Evolutionary conservation across 352 stramenopile genomes (phyloP), one percentile per base, ranked within the genome.

Genomic region (Phytopythium kandeliae): DNA sequence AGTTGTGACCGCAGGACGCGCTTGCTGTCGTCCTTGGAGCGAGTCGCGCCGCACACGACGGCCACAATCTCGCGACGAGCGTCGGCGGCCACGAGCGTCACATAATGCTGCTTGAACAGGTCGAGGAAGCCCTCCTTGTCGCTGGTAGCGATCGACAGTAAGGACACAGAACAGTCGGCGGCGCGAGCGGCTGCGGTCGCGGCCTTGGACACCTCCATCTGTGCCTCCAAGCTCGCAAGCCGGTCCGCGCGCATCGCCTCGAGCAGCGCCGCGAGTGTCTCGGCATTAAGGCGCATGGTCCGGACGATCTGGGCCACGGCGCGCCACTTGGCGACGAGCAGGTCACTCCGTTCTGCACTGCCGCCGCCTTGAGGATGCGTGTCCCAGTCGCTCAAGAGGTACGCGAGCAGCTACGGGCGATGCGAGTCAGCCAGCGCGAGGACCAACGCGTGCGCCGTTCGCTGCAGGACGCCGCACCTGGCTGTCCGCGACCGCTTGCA

Each of bases 101-200:
- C 77, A 51, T 89, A 91, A 47, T 88, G 73, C 43, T 91, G 80
- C 63, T 89, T 87, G 37, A 85, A 37, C 16, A 89, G 48, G n/a
- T 78, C 60, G 22, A 86, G 28, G 17, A 59, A 75, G 16, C 40
- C 41, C 25, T 41, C 35, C 0, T 54, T 51, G 26, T 26, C 45
- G 7, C 50, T 33, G 9, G 60, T 17, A 7, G 57, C 42, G 1
- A 64, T 31, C 10, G 48, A 35, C 35, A 80, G 28, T 2, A 79
- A 19, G 3, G 30, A 25, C 3, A 7, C 19, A 2, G 48, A 25
- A 4, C 51, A 12, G 0, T 34, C 38, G 4, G 17, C 17, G 7
- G 41, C 25, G 7, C 11, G 0, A 51, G 54, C 49, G 6, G 30
- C n/a, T 0, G 19, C 21, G 19, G 48, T n/a, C 4, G 28, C 28